Conservation (phyloP, 2,329 filamentous ascomycete species). For the Botrytis elliptica region DNA sequence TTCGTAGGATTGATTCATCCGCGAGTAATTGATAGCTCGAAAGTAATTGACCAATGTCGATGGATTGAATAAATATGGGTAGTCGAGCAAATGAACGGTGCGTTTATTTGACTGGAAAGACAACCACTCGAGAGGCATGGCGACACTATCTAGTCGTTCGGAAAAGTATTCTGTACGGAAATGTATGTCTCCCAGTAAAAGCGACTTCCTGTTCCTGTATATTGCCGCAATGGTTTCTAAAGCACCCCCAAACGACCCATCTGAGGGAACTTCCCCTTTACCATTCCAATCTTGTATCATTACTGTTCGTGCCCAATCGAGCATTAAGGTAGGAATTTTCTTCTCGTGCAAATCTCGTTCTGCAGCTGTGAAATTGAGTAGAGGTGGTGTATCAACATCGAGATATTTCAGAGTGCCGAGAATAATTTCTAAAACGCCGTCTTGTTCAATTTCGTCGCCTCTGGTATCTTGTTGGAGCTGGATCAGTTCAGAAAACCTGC, state of each 20-base stretch:
- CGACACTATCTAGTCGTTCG: conserved; percentile 71
- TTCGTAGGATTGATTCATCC: conserved; percentile 80
- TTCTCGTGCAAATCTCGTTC: conserved; percentile 58
- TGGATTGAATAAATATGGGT: conserved; percentile 75
- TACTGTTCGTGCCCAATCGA: conserved; percentile 73
- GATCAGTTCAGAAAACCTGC: conserved; percentile 36
- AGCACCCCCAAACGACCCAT: conserved; percentile 73
- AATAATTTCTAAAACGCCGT: conserved; percentile 32
- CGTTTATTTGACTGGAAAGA: conserved; percentile 60
- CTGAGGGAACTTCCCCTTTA: conserved; percentile 64
- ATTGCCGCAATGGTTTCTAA: conserved; percentile 70
- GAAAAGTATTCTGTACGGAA: conserved; percentile 76
- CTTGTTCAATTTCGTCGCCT: conserved; percentile 27
- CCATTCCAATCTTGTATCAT: conserved; percentile 82
- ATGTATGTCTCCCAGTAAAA: conserved; percentile 65
- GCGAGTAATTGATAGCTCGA: conserved; percentile 80
- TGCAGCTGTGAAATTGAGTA: conserved; percentile 49
- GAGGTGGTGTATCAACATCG: conserved; percentile 34
- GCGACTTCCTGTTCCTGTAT: conserved; percentile 60
- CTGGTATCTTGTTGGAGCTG: conserved; percentile 33
- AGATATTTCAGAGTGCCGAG: conserved; percentile 46
- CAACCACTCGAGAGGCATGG: conserved; percentile 72
- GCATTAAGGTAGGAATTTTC: conserved; percentile 53
- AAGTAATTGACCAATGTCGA: conserved; percentile 78
- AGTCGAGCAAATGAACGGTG: conserved; percentile 73